Evolutionary conservation across 2,329 filamentous ascomycete species (phyloP).

Genomic region (Trichoderma brevicompactum): DNA sequence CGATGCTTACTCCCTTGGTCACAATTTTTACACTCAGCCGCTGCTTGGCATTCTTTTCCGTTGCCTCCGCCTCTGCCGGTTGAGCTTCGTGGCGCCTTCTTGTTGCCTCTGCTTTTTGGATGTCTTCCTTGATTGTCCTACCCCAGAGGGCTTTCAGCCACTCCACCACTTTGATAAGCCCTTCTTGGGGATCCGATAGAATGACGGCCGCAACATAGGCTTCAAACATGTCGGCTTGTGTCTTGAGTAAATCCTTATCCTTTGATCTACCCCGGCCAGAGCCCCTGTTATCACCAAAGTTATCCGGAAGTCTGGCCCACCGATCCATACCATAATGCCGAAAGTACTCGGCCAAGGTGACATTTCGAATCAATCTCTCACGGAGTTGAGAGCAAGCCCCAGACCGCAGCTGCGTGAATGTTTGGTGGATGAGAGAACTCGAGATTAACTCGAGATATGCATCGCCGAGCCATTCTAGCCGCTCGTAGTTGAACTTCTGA

Average conservation of each 20-base stretch:
- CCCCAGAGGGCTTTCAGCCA: slow-evolving; percentile 82
- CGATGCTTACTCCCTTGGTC: slow-evolving; percentile 60
- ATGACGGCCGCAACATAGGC: slow-evolving; percentile 84
- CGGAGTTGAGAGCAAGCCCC: slow-evolving; percentile 77
- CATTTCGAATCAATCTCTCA: slow-evolving; percentile 80
- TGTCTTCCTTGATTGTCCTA: slow-evolving; percentile 61
- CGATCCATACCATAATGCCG: slow-evolving; percentile 71
- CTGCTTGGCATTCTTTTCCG: slow-evolving; percentile 37
- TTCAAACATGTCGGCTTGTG: slow-evolving; percentile 86
- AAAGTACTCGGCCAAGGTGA: slow-evolving; percentile 73
- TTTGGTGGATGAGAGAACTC: slow-evolving; percentile 73
- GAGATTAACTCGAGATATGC: slow-evolving; percentile 81
- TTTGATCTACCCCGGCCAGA: slow-evolving; percentile 40
- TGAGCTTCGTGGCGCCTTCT: slow-evolving; percentile 15
- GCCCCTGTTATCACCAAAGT: slow-evolving; percentile 41
- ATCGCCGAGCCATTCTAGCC: slow-evolving; percentile 87
- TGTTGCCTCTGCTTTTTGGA: slow-evolving; percentile 41
- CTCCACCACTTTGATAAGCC: slow-evolving; percentile 62
- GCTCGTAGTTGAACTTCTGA: slow-evolving; percentile 65
- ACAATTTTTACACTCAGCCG: slow-evolving; percentile 49
- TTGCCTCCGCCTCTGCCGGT: slow-evolving; percentile 9
- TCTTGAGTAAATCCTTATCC: slow-evolving; percentile 67
- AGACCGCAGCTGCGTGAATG: slow-evolving; percentile 66
- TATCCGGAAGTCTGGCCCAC: slow-evolving; percentile 60
- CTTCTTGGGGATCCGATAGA: slow-evolving; percentile 65